Evolutionary conservation across 768 basidiomycete genomes (phyloP).

Genomic region (Russula virescens): DNA sequence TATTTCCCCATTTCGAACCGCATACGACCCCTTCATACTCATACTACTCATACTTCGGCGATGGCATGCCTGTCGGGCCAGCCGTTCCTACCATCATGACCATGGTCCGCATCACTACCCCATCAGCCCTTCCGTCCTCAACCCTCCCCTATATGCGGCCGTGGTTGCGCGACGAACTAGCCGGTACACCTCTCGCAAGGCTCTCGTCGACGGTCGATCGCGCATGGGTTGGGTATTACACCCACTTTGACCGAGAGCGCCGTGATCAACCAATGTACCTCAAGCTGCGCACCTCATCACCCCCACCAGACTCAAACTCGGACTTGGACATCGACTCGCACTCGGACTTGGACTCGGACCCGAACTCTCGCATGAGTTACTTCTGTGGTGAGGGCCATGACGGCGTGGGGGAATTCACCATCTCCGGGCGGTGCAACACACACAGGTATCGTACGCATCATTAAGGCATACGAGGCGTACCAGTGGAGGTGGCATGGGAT

Average conservation of each 20-base stretch:
- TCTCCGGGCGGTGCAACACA: not conserved
- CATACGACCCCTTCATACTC: too few relatives aligned
- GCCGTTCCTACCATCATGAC: too few relatives aligned
- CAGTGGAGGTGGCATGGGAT: not conserved
- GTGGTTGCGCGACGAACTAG: not conserved
- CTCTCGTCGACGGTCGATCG: not conserved
- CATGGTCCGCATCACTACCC: too few relatives aligned
- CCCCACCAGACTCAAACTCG: too few relatives aligned
- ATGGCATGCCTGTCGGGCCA: too few relatives aligned
- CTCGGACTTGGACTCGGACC: not conserved
- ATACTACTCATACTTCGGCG: too few relatives aligned
- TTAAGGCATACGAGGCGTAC: not conserved
- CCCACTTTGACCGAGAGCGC: too few relatives aligned
- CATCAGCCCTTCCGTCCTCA: too few relatives aligned
- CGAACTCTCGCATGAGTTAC: not conserved
- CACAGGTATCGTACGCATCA: not conserved
- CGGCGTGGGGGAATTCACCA: not conserved
- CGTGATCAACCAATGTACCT: conserved; percentile 5
- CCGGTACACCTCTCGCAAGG: conserved; percentile 3
- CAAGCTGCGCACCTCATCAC: not conserved
- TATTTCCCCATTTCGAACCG: too few relatives aligned
- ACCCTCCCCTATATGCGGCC: too few relatives aligned
- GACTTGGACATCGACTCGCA: too few relatives aligned
- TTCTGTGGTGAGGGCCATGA: conserved; percentile 2
- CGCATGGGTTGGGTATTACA: conserved; percentile 11